phyloP scores from a whole-genome alignment of 768 basidiomycete species.

The Boletus insuetus region DNA sequence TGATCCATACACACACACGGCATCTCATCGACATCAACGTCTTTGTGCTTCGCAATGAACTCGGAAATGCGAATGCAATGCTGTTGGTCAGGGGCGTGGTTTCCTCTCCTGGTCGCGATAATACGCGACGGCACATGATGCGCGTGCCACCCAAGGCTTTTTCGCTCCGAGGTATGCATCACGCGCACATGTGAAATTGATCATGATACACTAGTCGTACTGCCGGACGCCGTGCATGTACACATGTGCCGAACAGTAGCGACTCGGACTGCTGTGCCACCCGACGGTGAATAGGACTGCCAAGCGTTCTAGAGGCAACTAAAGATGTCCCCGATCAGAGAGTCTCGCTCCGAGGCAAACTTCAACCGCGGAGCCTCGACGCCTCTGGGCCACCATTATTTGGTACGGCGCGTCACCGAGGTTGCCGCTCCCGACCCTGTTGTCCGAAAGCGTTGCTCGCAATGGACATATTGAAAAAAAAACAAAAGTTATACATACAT shows the following conservation, averaged over 20 bases:
- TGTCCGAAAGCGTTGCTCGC: conserved; percentile 1
- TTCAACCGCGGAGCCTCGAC: not conserved
- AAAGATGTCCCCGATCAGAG: not conserved
- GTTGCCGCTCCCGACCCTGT: too few species aligned
- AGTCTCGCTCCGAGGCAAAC: not conserved
- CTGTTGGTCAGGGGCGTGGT: not conserved
- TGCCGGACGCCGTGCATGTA: not conserved
- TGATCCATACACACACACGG: not conserved
- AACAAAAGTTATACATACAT: not conserved
- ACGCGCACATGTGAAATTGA: not conserved
- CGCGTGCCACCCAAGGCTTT: conserved; percentile 7
- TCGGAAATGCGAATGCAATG: conserved; percentile 5
- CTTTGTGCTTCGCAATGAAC: not conserved
- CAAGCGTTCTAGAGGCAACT: too few species aligned
- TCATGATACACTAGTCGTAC: too few species aligned
- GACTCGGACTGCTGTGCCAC: not conserved
- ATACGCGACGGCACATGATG: not conserved
- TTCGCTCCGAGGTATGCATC: conserved; percentile 5
- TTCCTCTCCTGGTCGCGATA: not conserved
- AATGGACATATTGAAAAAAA: conserved; percentile 9
- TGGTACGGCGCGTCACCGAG: not conserved
- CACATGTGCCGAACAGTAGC: not conserved
- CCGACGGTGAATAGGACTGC: too few species aligned
- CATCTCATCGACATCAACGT: conserved; percentile 2
- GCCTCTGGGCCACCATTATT: not conserved